These are phyloP conservation scores for Magnusiomyces ingens DNA, from an alignment of 1,139 yeast genomes.

Conservation along the genomic window DNA sequence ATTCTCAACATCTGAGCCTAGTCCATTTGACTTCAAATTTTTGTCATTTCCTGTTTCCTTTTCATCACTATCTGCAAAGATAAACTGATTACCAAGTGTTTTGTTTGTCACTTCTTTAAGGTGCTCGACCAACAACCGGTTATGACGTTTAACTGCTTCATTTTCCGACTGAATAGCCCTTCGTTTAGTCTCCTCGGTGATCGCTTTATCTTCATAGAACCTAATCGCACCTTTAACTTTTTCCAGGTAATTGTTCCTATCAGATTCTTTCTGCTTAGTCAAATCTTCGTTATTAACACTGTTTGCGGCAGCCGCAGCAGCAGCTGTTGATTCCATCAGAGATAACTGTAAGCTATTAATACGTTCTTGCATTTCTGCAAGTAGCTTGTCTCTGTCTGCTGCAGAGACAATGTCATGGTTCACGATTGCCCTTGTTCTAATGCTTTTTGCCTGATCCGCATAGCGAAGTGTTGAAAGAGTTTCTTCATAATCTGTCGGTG, in stretches of 20 bases:
- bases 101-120: slow-evolving; percentile 31
- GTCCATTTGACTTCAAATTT: neutral
- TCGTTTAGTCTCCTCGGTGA: slow-evolving; percentile 33
- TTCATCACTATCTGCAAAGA: slow-evolving; percentile 3
- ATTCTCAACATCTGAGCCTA: neutral
- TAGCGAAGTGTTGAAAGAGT: slow-evolving; percentile 66
- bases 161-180: slow-evolving; percentile 32
- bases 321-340: slow-evolving; percentile 21
- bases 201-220: slow-evolving; percentile 41
- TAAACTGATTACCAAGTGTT: slow-evolving; percentile 17
- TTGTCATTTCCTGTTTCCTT: neutral
- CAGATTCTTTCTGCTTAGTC: slow-evolving; percentile 20
- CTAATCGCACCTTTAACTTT: slow-evolving; percentile 33
- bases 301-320: slow-evolving; percentile 1
- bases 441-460: slow-evolving; percentile 67
- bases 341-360: slow-evolving; percentile 35
- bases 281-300: slow-evolving; percentile 8
- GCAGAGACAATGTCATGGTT: slow-evolving; percentile 41
- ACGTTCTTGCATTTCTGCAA: slow-evolving; percentile 38
- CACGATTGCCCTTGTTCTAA: slow-evolving; percentile 52
- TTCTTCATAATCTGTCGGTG: slow-evolving; percentile 72
- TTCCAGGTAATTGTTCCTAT: slow-evolving; percentile 29
- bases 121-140: slow-evolving; percentile 30
- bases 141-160: slow-evolving; percentile 28
- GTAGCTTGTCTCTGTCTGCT: slow-evolving; percentile 33